A percentile compares a stretch with the other conserved stretches of the same genome.
phyloP scores from a whole-genome alignment of 2,329 filamentous ascomycete genomes.

The Talaromyces sp. region DNA sequence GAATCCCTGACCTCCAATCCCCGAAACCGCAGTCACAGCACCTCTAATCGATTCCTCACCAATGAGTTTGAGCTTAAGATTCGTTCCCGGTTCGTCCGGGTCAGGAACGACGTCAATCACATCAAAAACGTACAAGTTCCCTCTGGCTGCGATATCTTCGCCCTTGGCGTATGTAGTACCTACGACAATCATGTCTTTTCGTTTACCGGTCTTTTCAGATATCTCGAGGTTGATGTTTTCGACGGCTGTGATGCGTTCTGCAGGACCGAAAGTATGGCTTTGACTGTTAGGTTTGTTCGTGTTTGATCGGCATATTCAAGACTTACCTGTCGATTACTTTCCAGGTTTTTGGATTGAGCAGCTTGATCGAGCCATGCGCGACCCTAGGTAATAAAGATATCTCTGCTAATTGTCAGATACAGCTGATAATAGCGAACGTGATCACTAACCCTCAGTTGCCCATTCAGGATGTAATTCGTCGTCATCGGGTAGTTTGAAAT shows the following conservation, averaged over 20 bases:
- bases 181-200: slow-evolving; percentile 76
- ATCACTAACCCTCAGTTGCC: slow-evolving; percentile 61
- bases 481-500: slow-evolving; percentile 82
- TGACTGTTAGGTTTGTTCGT: background rate
- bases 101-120: slow-evolving; percentile 89
- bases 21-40: slow-evolving; percentile 81
- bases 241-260: slow-evolving; percentile 77
- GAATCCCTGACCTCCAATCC: slow-evolving; percentile 82
- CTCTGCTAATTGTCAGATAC: slow-evolving; percentile 36
- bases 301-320: background rate
- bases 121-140: slow-evolving; percentile 86
- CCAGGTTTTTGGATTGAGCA: slow-evolving; percentile 76
- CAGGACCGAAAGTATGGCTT: slow-evolving; percentile 67
- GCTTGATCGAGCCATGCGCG: slow-evolving; percentile 70
- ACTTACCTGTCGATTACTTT: slow-evolving; percentile 67
- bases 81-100: slow-evolving; percentile 79
- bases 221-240: slow-evolving; percentile 82
- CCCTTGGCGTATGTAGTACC: slow-evolving; percentile 84
- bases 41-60: slow-evolving; percentile 90
- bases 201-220: slow-evolving; percentile 85
- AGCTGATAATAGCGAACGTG: background rate
- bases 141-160: slow-evolving; percentile 83
- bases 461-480: slow-evolving; percentile 81
- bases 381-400: slow-evolving; percentile 63
- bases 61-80: slow-evolving; percentile 78